Percentiles rank a stretch among this genome's conserved stretches.
Conservation (phyloP, 176 grass and related monocot species). For the Coix lacrymajobi region DNA sequence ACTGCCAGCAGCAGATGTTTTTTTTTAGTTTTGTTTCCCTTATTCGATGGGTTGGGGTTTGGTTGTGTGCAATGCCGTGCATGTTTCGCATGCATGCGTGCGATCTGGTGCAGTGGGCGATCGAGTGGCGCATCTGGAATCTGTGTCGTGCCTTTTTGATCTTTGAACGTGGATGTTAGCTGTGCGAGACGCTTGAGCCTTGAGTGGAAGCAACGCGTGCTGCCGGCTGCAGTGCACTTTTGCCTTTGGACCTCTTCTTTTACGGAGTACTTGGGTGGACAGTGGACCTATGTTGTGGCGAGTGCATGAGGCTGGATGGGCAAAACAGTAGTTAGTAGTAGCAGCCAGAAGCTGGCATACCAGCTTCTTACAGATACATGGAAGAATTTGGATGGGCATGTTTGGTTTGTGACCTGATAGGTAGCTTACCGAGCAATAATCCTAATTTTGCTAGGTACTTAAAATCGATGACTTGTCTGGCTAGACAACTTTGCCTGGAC, state of each 20-base stretch:
- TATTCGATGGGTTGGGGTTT: not conserved
- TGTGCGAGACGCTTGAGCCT: slow-evolving; percentile 13
- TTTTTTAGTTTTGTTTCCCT: not conserved
- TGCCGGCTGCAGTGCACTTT: slow-evolving; percentile 34
- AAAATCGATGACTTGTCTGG: too few relatives aligned
- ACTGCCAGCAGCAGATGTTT: not conserved
- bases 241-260: slow-evolving; percentile 7
- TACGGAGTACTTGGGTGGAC: not conserved
- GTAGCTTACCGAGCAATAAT: too few relatives aligned
- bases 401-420: too few relatives aligned
- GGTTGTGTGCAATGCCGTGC: not conserved
- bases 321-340: not conserved
- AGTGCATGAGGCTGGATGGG: not conserved
- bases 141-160: not conserved
- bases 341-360: not conserved
- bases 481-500: too few relatives aligned
- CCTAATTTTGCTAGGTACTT: too few relatives aligned
- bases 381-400: too few relatives aligned
- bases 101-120: slow-evolving; percentile 13
- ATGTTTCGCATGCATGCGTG: slow-evolving; percentile 22
- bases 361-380: too few relatives aligned
- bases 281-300: not conserved
- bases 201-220: slow-evolving; percentile 51
- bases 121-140: slow-evolving; percentile 22
- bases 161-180: slow-evolving; percentile 37